phyloP scores from a whole-genome alignment of 345 rosid genomes.

The Populus euphratica region DNA sequence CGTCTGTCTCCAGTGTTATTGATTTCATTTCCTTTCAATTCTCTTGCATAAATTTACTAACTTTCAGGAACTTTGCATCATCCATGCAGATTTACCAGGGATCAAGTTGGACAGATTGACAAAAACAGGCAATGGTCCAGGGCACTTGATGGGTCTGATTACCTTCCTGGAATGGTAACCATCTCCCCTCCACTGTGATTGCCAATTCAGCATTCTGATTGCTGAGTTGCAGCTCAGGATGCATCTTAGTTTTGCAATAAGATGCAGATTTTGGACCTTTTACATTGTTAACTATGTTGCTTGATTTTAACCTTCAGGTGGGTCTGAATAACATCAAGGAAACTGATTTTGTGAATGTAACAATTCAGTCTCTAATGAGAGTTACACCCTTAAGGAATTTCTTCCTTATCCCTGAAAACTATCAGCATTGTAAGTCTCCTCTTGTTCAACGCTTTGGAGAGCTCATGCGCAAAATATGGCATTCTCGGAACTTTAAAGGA shows the following conservation, averaged over 20 bases:
- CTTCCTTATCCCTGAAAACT: conserved; percentile 89
- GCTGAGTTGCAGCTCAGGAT: neutral
- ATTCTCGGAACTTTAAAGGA: conserved; percentile 93
- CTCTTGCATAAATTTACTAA: neutral
- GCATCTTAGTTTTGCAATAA: neutral
- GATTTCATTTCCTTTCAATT: neutral
- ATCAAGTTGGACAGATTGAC: conserved; percentile 85
- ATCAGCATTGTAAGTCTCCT: conserved; percentile 69
- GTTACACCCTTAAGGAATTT: conserved; percentile 87
- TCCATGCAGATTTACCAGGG: conserved; percentile 63
- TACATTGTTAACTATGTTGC: neutral
- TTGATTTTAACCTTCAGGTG: conserved; percentile 47
- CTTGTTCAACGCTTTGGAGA: conserved; percentile 95
- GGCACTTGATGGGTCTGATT: conserved; percentile 98
- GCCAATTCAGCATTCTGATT: neutral
- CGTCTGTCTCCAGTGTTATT: neutral
- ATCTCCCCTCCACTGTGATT: neutral
- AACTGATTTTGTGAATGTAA: conserved; percentile 96
- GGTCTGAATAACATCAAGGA: conserved; percentile 93
- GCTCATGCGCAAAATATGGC: conserved; percentile 93
- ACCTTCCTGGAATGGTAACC: conserved; percentile 93
- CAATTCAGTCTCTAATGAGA: conserved; percentile 91
- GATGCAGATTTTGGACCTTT: neutral
- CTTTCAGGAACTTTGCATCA: neutral
- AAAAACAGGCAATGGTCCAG: conserved; percentile 90